Conservation (phyloP, 2,329 filamentous ascomycete genomes). For the Tolypocladium sp. region DNA sequence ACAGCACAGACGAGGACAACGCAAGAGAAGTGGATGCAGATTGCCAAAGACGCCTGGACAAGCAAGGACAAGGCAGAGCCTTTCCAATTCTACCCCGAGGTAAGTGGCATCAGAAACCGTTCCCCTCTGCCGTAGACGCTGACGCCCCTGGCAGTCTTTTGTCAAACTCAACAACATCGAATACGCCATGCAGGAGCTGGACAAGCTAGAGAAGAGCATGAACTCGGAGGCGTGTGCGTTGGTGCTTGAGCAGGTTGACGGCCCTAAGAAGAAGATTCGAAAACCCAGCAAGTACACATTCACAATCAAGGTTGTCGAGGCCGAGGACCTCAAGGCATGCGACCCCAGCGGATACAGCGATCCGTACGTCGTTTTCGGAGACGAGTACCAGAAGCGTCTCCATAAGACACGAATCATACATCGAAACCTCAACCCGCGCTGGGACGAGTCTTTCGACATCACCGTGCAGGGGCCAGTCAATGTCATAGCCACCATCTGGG, state of each 20-base stretch:
- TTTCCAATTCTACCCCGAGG: slow-evolving; percentile 92
- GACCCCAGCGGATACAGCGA: slow-evolving; percentile 91
- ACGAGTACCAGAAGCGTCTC: slow-evolving; percentile 95
- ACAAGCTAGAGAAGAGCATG: slow-evolving; percentile 80
- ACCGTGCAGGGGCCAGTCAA: slow-evolving; percentile 87
- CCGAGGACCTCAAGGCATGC: slow-evolving; percentile 95
- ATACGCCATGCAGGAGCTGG: slow-evolving; percentile 84
- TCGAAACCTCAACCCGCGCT: slow-evolving; percentile 82
- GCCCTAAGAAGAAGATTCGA: slow-evolving; percentile 54
- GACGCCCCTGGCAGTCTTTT: slow-evolving; percentile 57
- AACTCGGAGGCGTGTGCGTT: slow-evolving; percentile 87
- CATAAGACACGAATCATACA: slow-evolving; percentile 92
- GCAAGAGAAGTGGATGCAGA: slow-evolving; percentile 87
- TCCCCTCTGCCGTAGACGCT: slow-evolving; percentile 11
- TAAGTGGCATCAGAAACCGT: slow-evolving; percentile 29
- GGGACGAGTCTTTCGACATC: slow-evolving; percentile 96
- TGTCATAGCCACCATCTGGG: slow-evolving; percentile 95
- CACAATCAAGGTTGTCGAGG: slow-evolving; percentile 97
- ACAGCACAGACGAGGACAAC: slow-evolving; percentile 68
- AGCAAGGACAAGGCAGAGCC: slow-evolving; percentile 90
- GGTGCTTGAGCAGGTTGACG: slow-evolving; percentile 65
- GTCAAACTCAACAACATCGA: slow-evolving; percentile 98
- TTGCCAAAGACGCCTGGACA: slow-evolving; percentile 88
- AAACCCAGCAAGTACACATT: slow-evolving; percentile 88
- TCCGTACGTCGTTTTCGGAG: slow-evolving; percentile 91